Percentiles rank a stretch among this genome's conserved stretches.
These are phyloP conservation scores for Pinus tabuliformis DNA, from an alignment of 75 land plant species.

Conservation along the genomic window DNA sequence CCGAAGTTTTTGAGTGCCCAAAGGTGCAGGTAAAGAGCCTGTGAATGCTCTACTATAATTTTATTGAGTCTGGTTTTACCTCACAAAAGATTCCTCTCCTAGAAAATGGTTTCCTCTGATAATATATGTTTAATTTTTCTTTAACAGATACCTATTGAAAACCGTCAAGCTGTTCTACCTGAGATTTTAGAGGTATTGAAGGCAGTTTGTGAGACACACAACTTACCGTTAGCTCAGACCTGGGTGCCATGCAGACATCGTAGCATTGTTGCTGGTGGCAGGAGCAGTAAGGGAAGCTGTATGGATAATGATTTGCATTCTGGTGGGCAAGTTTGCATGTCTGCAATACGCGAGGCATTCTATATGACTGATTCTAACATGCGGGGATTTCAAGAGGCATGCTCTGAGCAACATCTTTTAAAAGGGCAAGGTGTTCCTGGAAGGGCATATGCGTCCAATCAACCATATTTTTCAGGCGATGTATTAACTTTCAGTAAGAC, in stretches of 20 bases:
- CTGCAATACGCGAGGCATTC: conserved; percentile 69
- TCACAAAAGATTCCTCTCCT: background rate
- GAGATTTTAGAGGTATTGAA: conserved; percentile 62
- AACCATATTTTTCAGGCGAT: conserved; percentile 69
- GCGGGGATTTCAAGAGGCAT: conserved; percentile 73
- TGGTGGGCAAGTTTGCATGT: conserved; percentile 31
- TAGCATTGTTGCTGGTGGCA: background rate
- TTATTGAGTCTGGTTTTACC: background rate
- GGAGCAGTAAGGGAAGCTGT: conserved; percentile 41
- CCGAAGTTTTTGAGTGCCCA: conserved; percentile 18
- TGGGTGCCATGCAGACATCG: conserved; percentile 64
- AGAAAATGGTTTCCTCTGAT: background rate
- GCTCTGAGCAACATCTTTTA: conserved; percentile 77
- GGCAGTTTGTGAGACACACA: conserved; percentile 53
- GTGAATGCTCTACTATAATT: background rate
- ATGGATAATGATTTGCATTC: conserved; percentile 38
- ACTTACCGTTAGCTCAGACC: conserved; percentile 73
- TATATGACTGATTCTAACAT: conserved; percentile 43
- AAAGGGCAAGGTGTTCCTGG: conserved; percentile 88
- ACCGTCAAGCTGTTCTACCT: conserved; percentile 41
- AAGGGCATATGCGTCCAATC: conserved; percentile 71
- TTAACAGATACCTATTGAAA: conserved; percentile 23
- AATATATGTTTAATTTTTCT: background rate
- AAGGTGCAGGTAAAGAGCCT: conserved; percentile 29
- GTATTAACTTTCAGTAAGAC: conserved; percentile 52